A percentile compares a stretch with the other conserved stretches of the same genome.
Evolutionary conservation across 306 rosid genomes (phyloP).

Genomic region (Castanospermum australe): DNA sequence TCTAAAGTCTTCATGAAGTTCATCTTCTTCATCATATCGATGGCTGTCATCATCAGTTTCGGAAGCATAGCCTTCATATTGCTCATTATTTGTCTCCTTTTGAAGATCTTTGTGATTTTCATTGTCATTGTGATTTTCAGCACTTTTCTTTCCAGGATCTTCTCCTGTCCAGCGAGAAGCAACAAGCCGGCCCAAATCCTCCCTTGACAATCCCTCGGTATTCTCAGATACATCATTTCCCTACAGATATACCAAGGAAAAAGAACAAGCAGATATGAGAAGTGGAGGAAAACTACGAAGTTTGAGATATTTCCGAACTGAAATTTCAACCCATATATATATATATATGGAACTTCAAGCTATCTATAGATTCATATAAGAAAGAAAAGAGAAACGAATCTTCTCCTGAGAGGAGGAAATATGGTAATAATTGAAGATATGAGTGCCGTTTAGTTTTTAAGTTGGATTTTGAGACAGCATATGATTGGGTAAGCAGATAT

Average conservation of each 20-base stretch:
- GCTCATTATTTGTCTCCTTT: constrained; percentile 46
- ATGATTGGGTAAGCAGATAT: background rate
- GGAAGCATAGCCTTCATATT: constrained; percentile 76
- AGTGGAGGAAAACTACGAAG: background rate
- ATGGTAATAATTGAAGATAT: background rate
- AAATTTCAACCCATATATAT: constrained; percentile 3
- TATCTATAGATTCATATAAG: constrained; percentile 2
- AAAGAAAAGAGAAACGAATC: constrained; percentile 11
- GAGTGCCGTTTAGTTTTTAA: background rate
- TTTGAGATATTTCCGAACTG: background rate
- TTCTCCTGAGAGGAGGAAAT: background rate
- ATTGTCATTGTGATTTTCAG: constrained; percentile 35
- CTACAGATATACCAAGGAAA: constrained; percentile 44
- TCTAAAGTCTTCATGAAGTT: constrained; percentile 51
- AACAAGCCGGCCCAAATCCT: constrained; percentile 96
- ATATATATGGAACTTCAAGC: background rate
- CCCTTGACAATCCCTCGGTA: constrained; percentile 79
- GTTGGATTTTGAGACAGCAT: constrained; percentile 10
- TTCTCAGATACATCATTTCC: constrained; percentile 54
- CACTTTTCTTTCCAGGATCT: constrained; percentile 49
- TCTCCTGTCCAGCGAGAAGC: constrained; percentile 99
- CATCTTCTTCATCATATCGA: constrained; percentile 66
- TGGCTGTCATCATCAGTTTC: constrained; percentile 75
- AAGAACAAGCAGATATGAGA: constrained; percentile 19
- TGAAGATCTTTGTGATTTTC: constrained; percentile 47